phyloP scores from a whole-genome alignment of 2,329 filamentous ascomycete genomes.

The Verticillium klebahnii region DNA sequence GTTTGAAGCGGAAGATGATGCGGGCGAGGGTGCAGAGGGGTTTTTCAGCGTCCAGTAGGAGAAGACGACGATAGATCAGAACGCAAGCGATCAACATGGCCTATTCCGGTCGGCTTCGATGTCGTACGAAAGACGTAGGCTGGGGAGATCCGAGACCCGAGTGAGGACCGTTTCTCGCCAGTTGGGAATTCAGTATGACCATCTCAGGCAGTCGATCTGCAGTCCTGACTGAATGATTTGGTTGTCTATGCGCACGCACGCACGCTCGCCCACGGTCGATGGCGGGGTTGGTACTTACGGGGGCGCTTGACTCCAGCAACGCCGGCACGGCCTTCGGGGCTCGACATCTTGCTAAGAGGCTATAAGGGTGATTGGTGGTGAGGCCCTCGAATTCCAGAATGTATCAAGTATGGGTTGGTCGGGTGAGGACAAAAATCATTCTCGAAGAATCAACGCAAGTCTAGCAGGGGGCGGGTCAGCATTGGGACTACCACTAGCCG shows the following conservation, averaged over 20 bases:
- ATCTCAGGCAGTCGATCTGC: neutral
- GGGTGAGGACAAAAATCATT: neutral
- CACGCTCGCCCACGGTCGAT: neutral
- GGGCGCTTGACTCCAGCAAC: conserved; percentile 37
- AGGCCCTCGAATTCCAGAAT: neutral
- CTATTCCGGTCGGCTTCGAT: no score
- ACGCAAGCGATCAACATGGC: neutral
- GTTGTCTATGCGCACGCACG: neutral
- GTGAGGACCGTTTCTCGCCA: neutral
- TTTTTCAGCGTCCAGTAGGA: neutral
- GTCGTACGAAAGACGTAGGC: neutral
- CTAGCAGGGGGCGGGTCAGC: no score
- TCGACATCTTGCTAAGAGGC: conserved; percentile 26
- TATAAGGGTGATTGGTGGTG: neutral
- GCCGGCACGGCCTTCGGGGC: conserved; percentile 33
- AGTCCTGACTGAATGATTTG: neutral
- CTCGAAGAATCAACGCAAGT: neutral
- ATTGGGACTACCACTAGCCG: no score
- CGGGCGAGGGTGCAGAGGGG: neutral
- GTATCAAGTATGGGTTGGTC: conserved; percentile 2
- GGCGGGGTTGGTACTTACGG: conserved; percentile 25
- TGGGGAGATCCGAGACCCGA: neutral
- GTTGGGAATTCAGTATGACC: neutral
- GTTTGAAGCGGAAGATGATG: neutral
- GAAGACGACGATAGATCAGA: neutral